A percentile compares a stretch with the other conserved stretches of the same genome.
phyloP scores from a whole-genome alignment of 108 stramenopile species.

The Discostella pseudostelligera region DNA sequence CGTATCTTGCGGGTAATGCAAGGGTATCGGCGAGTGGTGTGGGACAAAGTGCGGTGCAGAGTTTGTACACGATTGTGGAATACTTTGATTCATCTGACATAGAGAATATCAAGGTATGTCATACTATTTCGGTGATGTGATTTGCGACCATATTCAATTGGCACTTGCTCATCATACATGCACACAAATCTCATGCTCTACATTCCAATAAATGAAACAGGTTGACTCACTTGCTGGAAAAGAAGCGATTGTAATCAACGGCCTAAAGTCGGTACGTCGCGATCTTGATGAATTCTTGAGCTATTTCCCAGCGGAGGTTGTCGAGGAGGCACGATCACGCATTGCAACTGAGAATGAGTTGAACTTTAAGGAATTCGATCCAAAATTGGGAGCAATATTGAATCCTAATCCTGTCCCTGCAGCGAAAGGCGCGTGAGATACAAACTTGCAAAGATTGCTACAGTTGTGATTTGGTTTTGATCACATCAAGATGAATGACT shows the following conservation, averaged over 20 bases:
- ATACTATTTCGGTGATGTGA: neutral
- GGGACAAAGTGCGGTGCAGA: conserved; percentile 68
- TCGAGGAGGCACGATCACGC: conserved; percentile 45
- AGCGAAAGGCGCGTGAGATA: too few relatives aligned
- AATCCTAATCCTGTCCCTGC: conserved; percentile 61
- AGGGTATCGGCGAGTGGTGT: conserved; percentile 60
- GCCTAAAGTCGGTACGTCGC: conserved; percentile 56
- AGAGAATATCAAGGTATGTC: conserved; percentile 76
- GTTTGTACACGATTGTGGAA: conserved; percentile 81
- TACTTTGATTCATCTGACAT: conserved; percentile 87
- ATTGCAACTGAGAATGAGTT: conserved; percentile 77
- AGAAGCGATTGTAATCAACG: conserved; percentile 70
- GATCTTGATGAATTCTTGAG: conserved; percentile 78
- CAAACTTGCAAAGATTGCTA: too few relatives aligned
- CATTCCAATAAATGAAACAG: conserved; percentile 7
- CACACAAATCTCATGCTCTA: neutral
- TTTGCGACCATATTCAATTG: neutral
- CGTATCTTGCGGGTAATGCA: conserved; percentile 53
- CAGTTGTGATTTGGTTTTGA: too few relatives aligned
- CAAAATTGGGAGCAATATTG: conserved; percentile 63
- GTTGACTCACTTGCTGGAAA: conserved; percentile 64
- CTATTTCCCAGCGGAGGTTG: conserved; percentile 64
- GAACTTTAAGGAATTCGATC: conserved; percentile 82
- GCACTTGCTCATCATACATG: too few relatives aligned
- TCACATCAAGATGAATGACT: neutral